A percentile compares a stretch with the other conserved stretches of the same genome.
Evolutionary conservation across 441 rosid genomes (phyloP).

Genomic region (Adansonia madagascariensis): DNA sequence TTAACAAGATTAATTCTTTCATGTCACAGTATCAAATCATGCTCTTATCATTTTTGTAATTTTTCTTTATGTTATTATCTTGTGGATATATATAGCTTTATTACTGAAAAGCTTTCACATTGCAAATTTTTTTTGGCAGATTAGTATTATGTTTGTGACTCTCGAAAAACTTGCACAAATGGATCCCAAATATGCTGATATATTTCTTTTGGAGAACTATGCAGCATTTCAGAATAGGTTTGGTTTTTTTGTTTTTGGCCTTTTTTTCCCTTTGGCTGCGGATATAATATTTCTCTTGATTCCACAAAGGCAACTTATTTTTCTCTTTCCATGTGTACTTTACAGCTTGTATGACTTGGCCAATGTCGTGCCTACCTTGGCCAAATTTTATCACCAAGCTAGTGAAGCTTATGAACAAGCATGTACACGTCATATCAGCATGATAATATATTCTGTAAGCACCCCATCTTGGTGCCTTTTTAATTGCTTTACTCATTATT

Average conservation of each 20-base stretch:
- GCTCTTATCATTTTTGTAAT: not conserved
- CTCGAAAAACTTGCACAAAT: conserved; percentile 91
- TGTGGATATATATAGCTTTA: not conserved
- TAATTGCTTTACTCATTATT: not conserved
- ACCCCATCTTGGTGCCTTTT: conserved; percentile 20
- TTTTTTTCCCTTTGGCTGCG: not conserved
- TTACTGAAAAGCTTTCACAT: conserved; percentile 14
- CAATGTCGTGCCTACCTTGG: conserved; percentile 92
- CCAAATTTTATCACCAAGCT: conserved; percentile 99
- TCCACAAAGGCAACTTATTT: not conserved
- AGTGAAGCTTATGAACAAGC: conserved; percentile 98
- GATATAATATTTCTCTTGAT: not conserved
- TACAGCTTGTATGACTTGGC: conserved; percentile 97
- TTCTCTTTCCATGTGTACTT: conserved; percentile 7
- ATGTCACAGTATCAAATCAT: not conserved
- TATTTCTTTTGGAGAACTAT: conserved; percentile 92
- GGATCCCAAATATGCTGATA: conserved; percentile 85
- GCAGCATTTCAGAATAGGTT: conserved; percentile 99
- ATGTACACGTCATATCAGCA: conserved; percentile 89
- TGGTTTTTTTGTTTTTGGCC: not conserved
- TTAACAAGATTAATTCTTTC: not conserved
- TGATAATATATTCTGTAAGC: conserved; percentile 91
- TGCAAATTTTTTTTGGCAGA: conserved; percentile 55
- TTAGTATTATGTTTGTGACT: conserved; percentile 92
- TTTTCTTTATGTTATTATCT: not conserved